Evolutionary conservation across 176 grass and related monocot species (phyloP).

Genomic region (Oryza meyeriana): DNA sequence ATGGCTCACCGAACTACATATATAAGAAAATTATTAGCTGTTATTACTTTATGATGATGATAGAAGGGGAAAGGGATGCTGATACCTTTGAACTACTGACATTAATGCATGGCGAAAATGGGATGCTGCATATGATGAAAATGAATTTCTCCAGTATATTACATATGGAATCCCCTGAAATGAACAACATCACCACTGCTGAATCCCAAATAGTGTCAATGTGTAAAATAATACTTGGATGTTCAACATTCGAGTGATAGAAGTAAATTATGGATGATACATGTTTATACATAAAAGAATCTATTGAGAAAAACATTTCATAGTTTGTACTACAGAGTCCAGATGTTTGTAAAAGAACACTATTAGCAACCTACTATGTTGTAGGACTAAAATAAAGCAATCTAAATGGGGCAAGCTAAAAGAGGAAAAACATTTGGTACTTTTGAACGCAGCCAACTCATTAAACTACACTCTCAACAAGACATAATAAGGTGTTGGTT

Average conservation of each 20-base stretch:
- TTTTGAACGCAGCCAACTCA: too few species aligned
- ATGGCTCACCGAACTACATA: constrained; percentile 87
- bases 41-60: not conserved
- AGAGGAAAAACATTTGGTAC: not conserved
- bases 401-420: not conserved
- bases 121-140: constrained; percentile 83
- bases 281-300: constrained; percentile 14
- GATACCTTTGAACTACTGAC: constrained; percentile 94
- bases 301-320: not conserved
- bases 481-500: not conserved
- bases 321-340: not conserved
- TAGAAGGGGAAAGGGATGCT: not conserved
- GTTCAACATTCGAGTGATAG: not conserved
- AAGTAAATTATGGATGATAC: not conserved
- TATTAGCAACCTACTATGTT: not conserved
- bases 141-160: constrained; percentile 97
- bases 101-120: constrained; percentile 92
- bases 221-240: constrained; percentile 6
- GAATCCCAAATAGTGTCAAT: constrained; percentile 12
- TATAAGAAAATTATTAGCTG: constrained; percentile 26
- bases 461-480: constrained; percentile 17
- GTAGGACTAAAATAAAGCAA: not conserved
- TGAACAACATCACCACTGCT: constrained; percentile 6
- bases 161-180: constrained; percentile 95
- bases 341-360: not conserved